These are phyloP conservation scores for Erythrophleum fordii DNA, from an alignment of 306 rosid genomes.

Conservation along the genomic window DNA sequence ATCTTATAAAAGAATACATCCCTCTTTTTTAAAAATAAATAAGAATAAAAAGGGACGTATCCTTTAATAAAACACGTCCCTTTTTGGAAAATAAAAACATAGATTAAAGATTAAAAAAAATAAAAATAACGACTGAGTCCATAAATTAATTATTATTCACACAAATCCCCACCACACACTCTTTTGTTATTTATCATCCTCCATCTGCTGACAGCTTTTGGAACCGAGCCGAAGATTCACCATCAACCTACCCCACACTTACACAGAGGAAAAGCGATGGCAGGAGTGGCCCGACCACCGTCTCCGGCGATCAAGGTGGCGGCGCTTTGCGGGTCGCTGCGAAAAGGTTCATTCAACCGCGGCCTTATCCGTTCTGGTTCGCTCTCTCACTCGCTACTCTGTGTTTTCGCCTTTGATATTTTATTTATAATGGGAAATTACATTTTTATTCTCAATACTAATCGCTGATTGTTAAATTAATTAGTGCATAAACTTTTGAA, in stretches of 20 bases:
- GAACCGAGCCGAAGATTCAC: background rate
- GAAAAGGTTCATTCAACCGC: constrained; percentile 53
- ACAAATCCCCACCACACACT: too few species aligned
- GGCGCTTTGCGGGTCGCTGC: constrained; percentile 60
- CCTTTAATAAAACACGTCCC: too few species aligned
- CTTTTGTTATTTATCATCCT: background rate
- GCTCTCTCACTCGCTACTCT: background rate
- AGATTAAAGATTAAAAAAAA: too few species aligned
- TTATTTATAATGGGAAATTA: too few species aligned
- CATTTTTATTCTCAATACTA: background rate
- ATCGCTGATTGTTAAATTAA: background rate
- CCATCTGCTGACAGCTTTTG: background rate
- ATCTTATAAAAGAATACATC: too few species aligned
- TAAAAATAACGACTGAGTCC: too few species aligned
- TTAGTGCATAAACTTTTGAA: too few species aligned
- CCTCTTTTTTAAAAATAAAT: too few species aligned
- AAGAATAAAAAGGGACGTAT: too few species aligned
- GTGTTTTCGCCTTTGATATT: background rate
- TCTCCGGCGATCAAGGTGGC: constrained; percentile 49
- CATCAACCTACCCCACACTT: background rate
- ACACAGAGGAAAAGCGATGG: constrained; percentile 21
- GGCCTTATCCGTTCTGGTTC: constrained; percentile 64
- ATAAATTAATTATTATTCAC: too few species aligned
- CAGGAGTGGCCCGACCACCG: background rate
- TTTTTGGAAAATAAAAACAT: too few species aligned